These are phyloP conservation scores for Vinca major DNA, from an alignment of 305 asterid genomes.

Conservation along the genomic window DNA sequence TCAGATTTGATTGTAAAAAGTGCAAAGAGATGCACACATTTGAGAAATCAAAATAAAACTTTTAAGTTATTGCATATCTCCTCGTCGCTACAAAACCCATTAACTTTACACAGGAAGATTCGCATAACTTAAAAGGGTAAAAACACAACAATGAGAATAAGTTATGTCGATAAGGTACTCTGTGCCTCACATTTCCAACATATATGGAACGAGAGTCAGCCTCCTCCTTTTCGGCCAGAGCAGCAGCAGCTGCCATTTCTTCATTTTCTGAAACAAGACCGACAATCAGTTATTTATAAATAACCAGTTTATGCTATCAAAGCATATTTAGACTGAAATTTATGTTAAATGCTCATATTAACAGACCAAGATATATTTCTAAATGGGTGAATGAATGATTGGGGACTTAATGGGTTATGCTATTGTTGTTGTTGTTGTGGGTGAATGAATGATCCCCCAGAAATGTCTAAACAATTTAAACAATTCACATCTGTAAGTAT, in stretches of 20 bases:
- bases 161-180: constrained; percentile 16
- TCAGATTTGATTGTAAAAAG: background rate
- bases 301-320: constrained; percentile 6
- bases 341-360: background rate
- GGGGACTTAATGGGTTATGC: too few species aligned
- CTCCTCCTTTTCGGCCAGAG: constrained; percentile 82
- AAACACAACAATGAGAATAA: background rate
- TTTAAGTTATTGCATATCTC: background rate
- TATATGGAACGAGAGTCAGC: constrained; percentile 78
- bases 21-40: background rate
- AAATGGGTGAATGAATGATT: background rate
- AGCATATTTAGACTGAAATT: background rate
- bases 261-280: background rate
- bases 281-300: background rate
- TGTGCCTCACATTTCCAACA: constrained; percentile 82
- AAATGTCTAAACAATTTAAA: background rate
- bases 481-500: background rate
- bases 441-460: background rate
- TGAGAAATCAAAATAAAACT: background rate
- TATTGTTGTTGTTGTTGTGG: too few species aligned
- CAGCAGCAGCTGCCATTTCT: constrained; percentile 48
- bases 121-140: constrained; percentile 12
- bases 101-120: background rate
- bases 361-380: background rate
- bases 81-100: background rate